These are phyloP conservation scores for Phialophora expanda DNA, from an alignment of 2,329 filamentous ascomycete species.

Conservation along the genomic window DNA sequence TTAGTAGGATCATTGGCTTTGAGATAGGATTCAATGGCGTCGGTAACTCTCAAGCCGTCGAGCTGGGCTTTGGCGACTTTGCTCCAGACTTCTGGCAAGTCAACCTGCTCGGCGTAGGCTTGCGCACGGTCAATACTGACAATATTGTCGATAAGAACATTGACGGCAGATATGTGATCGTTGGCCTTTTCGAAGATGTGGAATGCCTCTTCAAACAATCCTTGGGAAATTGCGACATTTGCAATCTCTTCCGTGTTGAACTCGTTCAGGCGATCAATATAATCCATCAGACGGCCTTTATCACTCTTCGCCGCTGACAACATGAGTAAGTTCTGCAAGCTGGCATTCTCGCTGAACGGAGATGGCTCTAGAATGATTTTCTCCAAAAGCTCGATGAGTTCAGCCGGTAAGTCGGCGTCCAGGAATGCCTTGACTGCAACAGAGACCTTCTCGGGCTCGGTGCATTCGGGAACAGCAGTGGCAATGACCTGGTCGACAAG, in stretches of 20 bases:
- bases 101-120: conserved; percentile 92
- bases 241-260: conserved; percentile 95
- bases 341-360: conserved; percentile 96
- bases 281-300: conserved; percentile 91
- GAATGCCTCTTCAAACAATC: conserved; percentile 94
- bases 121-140: conserved; percentile 98
- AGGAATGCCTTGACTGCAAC: conserved; percentile 94
- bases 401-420: conserved; percentile 83
- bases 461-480: conserved; percentile 90
- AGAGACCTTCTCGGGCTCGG: conserved; percentile 91
- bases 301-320: conserved; percentile 97
- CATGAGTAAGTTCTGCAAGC: conserved; percentile 93
- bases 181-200: conserved; percentile 98
- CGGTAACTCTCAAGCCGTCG: conserved; percentile 88
- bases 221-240: conserved; percentile 89
- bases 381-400: conserved; percentile 96
- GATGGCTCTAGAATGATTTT: conserved; percentile 99
- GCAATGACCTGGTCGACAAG: conserved; percentile 96
- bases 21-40: conserved; percentile 96
- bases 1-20: conserved; percentile 91
- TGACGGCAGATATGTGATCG: conserved; percentile 83
- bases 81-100: conserved; percentile 95
- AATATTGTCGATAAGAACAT: conserved; percentile 92
- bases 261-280: conserved; percentile 86
- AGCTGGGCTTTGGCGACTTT: conserved; percentile 97